Evolutionary conservation across 768 basidiomycete species (phyloP).

Genomic region (Tricholoma terreum): DNA sequence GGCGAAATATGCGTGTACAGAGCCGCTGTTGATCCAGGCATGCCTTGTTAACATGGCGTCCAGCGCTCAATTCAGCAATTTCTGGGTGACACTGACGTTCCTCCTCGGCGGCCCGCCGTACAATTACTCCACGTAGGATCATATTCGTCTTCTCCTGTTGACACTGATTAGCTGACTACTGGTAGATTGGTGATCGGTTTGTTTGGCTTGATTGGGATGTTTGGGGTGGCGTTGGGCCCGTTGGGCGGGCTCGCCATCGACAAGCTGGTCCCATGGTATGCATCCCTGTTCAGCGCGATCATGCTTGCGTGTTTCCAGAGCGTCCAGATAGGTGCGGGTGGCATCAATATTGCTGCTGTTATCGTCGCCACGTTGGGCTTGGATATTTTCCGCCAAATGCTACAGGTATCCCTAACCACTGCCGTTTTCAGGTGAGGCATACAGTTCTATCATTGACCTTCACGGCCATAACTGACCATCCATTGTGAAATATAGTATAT

Average conservation of each 20-base stretch:
- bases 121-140: slow-evolving; percentile 64
- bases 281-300: slow-evolving; percentile 54
- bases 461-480: slow-evolving; percentile 7
- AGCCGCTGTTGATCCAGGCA: slow-evolving; percentile 74
- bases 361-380: slow-evolving; percentile 66
- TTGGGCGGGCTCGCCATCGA: slow-evolving; percentile 69
- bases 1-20: slow-evolving; percentile 72
- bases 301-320: slow-evolving; percentile 49
- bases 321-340: slow-evolving; percentile 68
- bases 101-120: slow-evolving; percentile 76
- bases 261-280: slow-evolving; percentile 73
- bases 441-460: background rate
- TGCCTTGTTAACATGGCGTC: slow-evolving; percentile 58
- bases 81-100: slow-evolving; percentile 81
- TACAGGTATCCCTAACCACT: slow-evolving; percentile 65
- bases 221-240: slow-evolving; percentile 69
- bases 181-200: slow-evolving; percentile 58
- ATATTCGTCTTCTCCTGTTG: background rate
- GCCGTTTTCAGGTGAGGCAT: slow-evolving; percentile 50
- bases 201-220: slow-evolving; percentile 71
- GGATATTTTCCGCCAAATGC: slow-evolving; percentile 70
- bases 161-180: background rate
- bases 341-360: slow-evolving; percentile 67
- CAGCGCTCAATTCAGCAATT: slow-evolving; percentile 57
- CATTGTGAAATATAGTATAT: slow-evolving; percentile 31